Conservation (phyloP, 306 rosid species). For the Canavalia gladiata region DNA sequence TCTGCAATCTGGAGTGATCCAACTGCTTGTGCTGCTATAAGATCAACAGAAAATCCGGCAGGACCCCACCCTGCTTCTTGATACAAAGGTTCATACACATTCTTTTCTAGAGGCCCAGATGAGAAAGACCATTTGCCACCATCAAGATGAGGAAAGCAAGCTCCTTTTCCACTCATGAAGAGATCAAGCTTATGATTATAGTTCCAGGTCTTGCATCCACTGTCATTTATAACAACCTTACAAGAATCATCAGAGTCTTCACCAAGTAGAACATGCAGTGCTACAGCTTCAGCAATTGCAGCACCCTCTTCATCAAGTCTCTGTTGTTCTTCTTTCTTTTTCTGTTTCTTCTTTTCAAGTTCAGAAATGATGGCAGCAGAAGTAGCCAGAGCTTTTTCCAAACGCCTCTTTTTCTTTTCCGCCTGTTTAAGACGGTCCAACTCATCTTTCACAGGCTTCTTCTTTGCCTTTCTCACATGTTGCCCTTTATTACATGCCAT, state of each 20-base stretch:
- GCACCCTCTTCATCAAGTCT: constrained; percentile 99
- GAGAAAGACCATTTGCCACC: constrained; percentile 68
- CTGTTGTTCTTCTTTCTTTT: constrained; percentile 94
- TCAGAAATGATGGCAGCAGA: constrained; percentile 99
- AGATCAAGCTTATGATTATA: constrained; percentile 58
- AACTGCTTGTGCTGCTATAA: constrained; percentile 91
- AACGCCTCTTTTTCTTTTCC: constrained; percentile 95
- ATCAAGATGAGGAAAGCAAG: constrained; percentile 63
- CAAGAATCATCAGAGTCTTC: constrained; percentile 84
- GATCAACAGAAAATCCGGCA: constrained; percentile 75
- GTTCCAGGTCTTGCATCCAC: constrained; percentile 67
- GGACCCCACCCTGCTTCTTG: constrained; percentile 63
- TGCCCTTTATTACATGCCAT: constrained; percentile 84
- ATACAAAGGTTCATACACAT: constrained; percentile 47
- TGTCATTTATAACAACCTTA: constrained; percentile 65
- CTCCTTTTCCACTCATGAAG: constrained; percentile 65
- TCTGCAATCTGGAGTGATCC: constrained; percentile 90
- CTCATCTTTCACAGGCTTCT: constrained; percentile 97
- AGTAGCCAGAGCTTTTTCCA: constrained; percentile 98
- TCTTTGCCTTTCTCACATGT: constrained; percentile 86
- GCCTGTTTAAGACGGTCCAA: constrained; percentile 96
- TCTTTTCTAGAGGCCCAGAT: constrained; percentile 54
- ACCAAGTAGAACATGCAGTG: constrained; percentile 86
- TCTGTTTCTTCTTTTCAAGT: constrained; percentile 94
- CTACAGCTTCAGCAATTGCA: constrained; percentile 98